These are phyloP conservation scores for Amniculicola lignicola DNA, from an alignment of 495 filamentous ascomycete genomes.

Conservation along the genomic window DNA sequence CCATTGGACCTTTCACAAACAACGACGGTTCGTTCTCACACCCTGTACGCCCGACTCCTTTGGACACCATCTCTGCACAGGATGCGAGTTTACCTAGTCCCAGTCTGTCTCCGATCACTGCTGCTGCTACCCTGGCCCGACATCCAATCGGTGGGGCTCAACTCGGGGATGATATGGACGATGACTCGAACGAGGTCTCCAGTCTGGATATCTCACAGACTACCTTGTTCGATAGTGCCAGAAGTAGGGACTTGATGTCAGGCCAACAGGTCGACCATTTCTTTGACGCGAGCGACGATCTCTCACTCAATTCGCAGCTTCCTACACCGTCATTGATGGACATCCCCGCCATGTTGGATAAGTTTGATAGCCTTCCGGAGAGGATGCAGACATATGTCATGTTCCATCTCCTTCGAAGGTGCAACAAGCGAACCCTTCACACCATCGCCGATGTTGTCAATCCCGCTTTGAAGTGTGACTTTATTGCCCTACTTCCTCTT, in stretches of 20 bases:
- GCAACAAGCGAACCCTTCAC: constrained; percentile 83
- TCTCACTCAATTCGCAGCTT: constrained; percentile 32
- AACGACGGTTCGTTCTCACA: constrained; percentile 30
- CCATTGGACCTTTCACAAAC: constrained; percentile 25
- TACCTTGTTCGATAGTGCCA: neutral
- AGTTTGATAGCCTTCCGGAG: constrained; percentile 84
- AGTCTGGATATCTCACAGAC: constrained; percentile 31
- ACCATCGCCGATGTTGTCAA: constrained; percentile 91
- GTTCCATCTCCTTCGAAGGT: constrained; percentile 88
- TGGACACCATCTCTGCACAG: constrained; percentile 66
- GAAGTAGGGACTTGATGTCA: too few species aligned
- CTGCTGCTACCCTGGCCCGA: constrained; percentile 61
- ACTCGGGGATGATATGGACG: constrained; percentile 27
- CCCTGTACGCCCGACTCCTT: constrained; percentile 29
- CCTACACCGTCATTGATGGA: constrained; percentile 59
- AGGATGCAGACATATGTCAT: constrained; percentile 91
- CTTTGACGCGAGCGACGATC: neutral
- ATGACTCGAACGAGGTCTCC: constrained; percentile 35
- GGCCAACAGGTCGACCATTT: neutral
- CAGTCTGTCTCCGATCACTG: constrained; percentile 85
- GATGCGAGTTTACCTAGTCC: constrained; percentile 93
- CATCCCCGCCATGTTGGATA: constrained; percentile 78
- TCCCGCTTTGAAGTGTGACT: constrained; percentile 94
- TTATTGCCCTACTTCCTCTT: constrained; percentile 73
- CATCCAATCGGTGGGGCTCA: constrained; percentile 1